phyloP scores from a whole-genome alignment of 2,329 filamentous ascomycete genomes.

The Huntiella bhutanensis region DNA sequence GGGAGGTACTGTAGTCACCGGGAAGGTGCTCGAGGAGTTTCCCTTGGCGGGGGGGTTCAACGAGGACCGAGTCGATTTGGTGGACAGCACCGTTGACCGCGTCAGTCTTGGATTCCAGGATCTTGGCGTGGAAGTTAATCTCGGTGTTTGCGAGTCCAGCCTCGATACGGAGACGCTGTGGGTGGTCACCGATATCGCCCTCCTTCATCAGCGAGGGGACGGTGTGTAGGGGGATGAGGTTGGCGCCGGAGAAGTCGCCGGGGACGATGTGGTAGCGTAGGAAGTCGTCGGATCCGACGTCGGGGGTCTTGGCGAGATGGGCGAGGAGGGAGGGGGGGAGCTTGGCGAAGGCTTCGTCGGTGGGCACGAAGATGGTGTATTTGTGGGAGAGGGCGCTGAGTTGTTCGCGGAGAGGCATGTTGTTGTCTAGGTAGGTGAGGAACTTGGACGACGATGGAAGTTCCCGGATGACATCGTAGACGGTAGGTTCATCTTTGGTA shows the following conservation, averaged over 20 bases:
- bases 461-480: conserved; percentile 15
- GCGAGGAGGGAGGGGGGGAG: conserved; percentile 36
- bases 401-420: conserved; percentile 48
- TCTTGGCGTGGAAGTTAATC: conserved; percentile 58
- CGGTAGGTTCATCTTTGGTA: not conserved
- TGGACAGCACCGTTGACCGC: conserved; percentile 66
- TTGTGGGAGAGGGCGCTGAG: conserved; percentile 57
- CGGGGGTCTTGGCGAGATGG: conserved; percentile 25
- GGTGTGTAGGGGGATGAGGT: conserved; percentile 52
- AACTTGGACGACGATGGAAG: conserved; percentile 9
- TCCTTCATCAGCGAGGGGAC: conserved; percentile 49
- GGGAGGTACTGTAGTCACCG: conserved; percentile 56
- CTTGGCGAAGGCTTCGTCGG: conserved; percentile 54
- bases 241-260: conserved; percentile 44
- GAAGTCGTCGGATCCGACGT: conserved; percentile 18
- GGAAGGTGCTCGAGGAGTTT: conserved; percentile 45
- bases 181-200: conserved; percentile 38
- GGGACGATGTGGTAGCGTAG: conserved; percentile 58
- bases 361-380: conserved; percentile 66
- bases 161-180: conserved; percentile 55
- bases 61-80: conserved; percentile 52
- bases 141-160: conserved; percentile 42
- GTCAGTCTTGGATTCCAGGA: conserved; percentile 47
- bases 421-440: conserved; percentile 28
- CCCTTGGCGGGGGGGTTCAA: conserved; percentile 50